A percentile compares a stretch with the other conserved stretches of the same genome.
Evolutionary conservation across 805 yeast genomes (phyloP).

Genomic region (Candida nonsorbophila): DNA sequence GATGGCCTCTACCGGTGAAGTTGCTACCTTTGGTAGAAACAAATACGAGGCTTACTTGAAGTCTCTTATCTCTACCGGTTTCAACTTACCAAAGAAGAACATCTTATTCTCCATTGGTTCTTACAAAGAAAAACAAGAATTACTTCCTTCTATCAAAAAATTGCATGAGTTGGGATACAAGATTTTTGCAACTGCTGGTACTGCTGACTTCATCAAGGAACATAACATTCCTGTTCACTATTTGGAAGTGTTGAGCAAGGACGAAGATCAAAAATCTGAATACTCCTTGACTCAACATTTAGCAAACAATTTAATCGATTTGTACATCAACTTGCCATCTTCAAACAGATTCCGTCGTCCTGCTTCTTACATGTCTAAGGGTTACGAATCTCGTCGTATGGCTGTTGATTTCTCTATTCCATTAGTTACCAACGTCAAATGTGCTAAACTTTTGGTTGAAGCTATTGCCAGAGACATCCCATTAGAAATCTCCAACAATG

Average conservation of each 20-base stretch:
- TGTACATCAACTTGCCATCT: constrained; percentile 95
- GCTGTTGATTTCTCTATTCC: constrained; percentile 99
- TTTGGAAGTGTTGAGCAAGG: constrained; percentile 77
- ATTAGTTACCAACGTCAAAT: constrained; percentile 92
- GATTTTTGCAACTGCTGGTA: constrained; percentile 97
- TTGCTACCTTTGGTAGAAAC: constrained; percentile 93
- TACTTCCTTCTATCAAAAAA: constrained; percentile 80
- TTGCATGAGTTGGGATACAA: constrained; percentile 81
- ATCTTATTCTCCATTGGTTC: constrained; percentile 93
- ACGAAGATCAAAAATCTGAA: constrained; percentile 79
- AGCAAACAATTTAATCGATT: constrained; percentile 93
- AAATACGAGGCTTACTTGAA: constrained; percentile 97
- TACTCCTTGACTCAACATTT: constrained; percentile 94
- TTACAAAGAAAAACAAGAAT: constrained; percentile 90
- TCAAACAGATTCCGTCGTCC: constrained; percentile 98
- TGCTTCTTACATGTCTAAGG: constrained; percentile 94
- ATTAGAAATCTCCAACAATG: constrained; percentile 70
- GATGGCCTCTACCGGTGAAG: constrained; percentile 99
- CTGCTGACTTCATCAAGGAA: constrained; percentile 96
- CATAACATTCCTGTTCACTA: constrained; percentile 92
- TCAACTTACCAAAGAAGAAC: constrained; percentile 91
- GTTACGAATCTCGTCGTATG: constrained; percentile 98
- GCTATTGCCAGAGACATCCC: constrained; percentile 72
- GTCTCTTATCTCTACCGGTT: constrained; percentile 91
- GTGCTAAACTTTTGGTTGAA: constrained; percentile 92